These are phyloP conservation scores for Diaporthe sp. DNA, from an alignment of 2,329 filamentous ascomycete species.

Conservation along the genomic window DNA sequence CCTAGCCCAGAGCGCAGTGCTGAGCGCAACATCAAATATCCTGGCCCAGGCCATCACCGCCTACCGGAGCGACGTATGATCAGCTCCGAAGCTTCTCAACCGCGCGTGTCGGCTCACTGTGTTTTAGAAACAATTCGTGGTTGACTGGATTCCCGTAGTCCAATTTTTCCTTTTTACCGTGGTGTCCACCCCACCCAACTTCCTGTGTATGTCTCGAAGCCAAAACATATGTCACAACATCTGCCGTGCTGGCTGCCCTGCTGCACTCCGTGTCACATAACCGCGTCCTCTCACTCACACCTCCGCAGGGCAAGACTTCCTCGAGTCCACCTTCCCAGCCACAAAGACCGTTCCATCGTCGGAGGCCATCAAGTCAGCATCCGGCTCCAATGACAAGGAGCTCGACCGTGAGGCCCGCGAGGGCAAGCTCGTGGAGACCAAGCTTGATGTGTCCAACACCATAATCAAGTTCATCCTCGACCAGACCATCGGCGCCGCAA, in stretches of 20 bases:
- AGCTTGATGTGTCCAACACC: constrained; percentile 74
- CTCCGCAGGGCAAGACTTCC: constrained; percentile 76
- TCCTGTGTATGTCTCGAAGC: constrained; percentile 72
- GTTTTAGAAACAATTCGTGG: constrained; percentile 67
- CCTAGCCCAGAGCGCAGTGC: constrained; percentile 75
- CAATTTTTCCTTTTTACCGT: constrained; percentile 84
- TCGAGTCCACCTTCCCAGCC: constrained; percentile 82
- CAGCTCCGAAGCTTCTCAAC: neutral
- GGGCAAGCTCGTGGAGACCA: constrained; percentile 60
- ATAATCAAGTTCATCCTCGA: constrained; percentile 77
- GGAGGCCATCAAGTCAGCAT: constrained; percentile 56
- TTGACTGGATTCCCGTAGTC: constrained; percentile 78
- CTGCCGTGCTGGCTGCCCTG: neutral
- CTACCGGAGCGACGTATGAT: constrained; percentile 70
- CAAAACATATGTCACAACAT: neutral
- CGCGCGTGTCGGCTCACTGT: constrained; percentile 14
- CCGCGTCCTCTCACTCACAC: constrained; percentile 34
- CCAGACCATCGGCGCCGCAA: constrained; percentile 74
- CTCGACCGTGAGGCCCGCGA: constrained; percentile 60
- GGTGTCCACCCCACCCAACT: constrained; percentile 85
- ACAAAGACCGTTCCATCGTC: constrained; percentile 61
- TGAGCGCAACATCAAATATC: constrained; percentile 78
- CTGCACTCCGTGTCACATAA: neutral
- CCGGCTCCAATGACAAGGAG: constrained; percentile 58
- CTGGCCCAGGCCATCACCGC: constrained; percentile 79